Evolutionary conservation across 2,329 filamentous ascomycete species (phyloP).

Genomic region (Leptographium procerum): DNA sequence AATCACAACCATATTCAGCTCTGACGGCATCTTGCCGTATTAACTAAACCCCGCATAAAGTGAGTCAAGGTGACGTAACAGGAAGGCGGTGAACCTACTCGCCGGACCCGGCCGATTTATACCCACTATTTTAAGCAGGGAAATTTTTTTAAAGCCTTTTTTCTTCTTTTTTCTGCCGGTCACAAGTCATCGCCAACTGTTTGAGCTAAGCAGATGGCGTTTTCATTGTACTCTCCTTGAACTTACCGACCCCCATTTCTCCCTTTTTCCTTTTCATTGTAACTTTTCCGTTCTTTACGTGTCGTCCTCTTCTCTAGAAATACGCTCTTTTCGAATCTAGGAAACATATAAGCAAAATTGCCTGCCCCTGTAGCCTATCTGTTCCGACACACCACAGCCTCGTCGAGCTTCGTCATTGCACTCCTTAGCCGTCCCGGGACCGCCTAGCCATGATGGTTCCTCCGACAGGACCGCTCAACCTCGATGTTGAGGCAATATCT

Average conservation of each 20-base stretch:
- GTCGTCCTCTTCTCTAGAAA: not conserved
- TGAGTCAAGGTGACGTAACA: not conserved
- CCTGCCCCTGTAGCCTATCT: not conserved
- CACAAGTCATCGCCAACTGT: not conserved
- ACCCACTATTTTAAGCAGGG: not conserved
- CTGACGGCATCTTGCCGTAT: not conserved
- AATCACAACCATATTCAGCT: not conserved
- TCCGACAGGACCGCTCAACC: conserved; percentile 46
- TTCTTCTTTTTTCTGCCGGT: conserved; percentile 1
- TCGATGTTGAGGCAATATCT: conserved; percentile 83
- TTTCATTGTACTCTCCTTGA: not conserved
- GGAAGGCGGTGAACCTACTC: conserved; percentile 3
- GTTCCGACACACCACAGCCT: not conserved
- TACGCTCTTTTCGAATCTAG: not conserved
- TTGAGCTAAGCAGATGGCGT: not conserved
- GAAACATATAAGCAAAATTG: not conserved
- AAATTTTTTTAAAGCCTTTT: not conserved
- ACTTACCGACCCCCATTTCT: not conserved
- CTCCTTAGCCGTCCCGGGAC: not conserved
- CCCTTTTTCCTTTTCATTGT: not conserved
- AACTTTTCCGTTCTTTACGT: not conserved
- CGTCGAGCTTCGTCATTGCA: not conserved
- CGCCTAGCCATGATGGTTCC: conserved; percentile 34
- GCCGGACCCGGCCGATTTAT: not conserved
- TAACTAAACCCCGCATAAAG: not conserved